phyloP scores from a whole-genome alignment of 306 rosid species.

The Datisca glomerata region DNA sequence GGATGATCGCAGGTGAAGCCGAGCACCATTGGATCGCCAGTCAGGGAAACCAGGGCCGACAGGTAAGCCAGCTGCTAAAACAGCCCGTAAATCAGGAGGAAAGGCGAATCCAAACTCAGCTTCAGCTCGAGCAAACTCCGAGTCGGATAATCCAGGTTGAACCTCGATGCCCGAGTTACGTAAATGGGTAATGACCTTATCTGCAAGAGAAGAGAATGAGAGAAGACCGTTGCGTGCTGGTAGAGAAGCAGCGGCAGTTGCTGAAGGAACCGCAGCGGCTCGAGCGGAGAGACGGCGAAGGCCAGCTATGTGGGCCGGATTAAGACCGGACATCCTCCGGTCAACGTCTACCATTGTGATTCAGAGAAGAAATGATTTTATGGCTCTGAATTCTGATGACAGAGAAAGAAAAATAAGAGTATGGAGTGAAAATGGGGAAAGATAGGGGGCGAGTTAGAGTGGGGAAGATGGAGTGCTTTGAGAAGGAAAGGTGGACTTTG shows the following conservation, averaged over 20 bases:
- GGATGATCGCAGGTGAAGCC: conserved; percentile 72
- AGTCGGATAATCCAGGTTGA: conserved; percentile 58
- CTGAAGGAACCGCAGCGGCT: conserved; percentile 51
- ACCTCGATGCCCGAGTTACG: conserved; percentile 56
- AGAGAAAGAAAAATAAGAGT: too few relatives aligned
- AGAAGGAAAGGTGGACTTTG: too few relatives aligned
- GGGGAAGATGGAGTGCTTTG: too few relatives aligned
- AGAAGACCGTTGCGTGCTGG: conserved; percentile 57
- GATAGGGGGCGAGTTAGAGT: too few relatives aligned
- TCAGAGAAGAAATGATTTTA: too few relatives aligned
- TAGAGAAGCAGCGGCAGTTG: conserved; percentile 26
- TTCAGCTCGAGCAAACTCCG: conserved; percentile 86
- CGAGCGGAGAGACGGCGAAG: conserved; percentile 87
- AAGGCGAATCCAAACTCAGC: conserved; percentile 86
- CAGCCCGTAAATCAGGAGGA: conserved; percentile 89
- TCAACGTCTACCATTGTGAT: conserved; percentile 98
- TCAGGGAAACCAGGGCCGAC: conserved; percentile 91
- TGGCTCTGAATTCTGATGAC: too few relatives aligned
- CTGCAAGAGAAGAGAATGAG: conserved; percentile 61
- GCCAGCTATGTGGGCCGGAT: conserved; percentile 92
- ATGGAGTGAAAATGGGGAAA: too few relatives aligned
- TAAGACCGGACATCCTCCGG: conserved; percentile 89
- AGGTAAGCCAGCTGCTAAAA: conserved; percentile 78
- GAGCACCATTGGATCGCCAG: conserved; percentile 71
- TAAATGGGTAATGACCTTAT: conserved; percentile 53